Evolutionary conservation across 805 yeast genomes (phyloP).

Genomic region (Huiozyma naganishii): DNA sequence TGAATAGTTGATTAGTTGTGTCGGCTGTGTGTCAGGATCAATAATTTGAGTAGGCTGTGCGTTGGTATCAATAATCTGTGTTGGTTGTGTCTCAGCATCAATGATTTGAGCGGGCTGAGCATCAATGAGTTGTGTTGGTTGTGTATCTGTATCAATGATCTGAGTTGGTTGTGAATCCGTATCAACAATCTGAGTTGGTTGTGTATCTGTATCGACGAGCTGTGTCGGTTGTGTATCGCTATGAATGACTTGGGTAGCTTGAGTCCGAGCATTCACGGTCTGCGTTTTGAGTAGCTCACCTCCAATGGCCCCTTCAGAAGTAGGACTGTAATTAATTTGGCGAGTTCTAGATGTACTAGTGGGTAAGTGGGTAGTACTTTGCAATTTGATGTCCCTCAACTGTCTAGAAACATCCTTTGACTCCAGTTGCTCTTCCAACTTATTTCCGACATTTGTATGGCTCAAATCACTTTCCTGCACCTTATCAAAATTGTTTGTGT

Average conservation of each 20-base stretch:
- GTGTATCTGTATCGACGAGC: neutral
- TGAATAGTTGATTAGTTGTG: too few relatives aligned
- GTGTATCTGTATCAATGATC: neutral
- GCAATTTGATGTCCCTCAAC: too few relatives aligned
- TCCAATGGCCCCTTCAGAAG: too few relatives aligned
- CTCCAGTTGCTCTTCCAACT: too few relatives aligned
- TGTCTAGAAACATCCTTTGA: too few relatives aligned
- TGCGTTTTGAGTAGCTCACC: neutral
- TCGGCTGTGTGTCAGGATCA: neutral
- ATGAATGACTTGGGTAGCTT: neutral
- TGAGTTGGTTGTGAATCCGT: neutral
- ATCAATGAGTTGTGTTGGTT: conserved; percentile 1
- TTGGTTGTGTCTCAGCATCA: neutral
- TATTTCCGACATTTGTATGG: too few relatives aligned
- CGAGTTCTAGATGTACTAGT: too few relatives aligned
- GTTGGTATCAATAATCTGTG: neutral
- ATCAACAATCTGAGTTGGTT: neutral
- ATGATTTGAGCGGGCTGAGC: neutral
- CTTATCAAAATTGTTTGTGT: too few relatives aligned
- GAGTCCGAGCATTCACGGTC: neutral
- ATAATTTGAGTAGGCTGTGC: neutral
- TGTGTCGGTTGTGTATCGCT: conserved; percentile 1
- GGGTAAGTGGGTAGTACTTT: too few relatives aligned
- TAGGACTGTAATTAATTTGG: too few relatives aligned
- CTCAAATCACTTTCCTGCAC: too few relatives aligned